phyloP scores from a whole-genome alignment of 257 asterid genomes.

The Forsythia suspensa region DNA sequence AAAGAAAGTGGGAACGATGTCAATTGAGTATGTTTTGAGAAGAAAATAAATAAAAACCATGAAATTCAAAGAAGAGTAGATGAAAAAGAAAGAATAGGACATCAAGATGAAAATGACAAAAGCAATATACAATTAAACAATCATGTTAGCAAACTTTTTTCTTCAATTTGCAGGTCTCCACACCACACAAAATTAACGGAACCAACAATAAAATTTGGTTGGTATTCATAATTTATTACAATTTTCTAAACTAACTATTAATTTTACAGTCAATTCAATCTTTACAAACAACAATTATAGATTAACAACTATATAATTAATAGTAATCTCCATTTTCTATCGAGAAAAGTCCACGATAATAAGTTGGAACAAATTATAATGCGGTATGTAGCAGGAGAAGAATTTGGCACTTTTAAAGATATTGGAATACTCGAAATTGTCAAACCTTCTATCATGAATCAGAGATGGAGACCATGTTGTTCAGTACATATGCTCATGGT shows the following conservation, averaged over 20 bases:
- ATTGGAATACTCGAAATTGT: neutral
- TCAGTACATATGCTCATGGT: neutral
- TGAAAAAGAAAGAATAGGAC: neutral
- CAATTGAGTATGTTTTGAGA: neutral
- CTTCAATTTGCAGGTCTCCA: neutral
- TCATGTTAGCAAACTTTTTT: neutral
- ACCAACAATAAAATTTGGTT: neutral
- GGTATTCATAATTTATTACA: neutral
- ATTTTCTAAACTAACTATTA: too few species aligned
- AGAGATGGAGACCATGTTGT: neutral
- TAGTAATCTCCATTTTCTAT: neutral
- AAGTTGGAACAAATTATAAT: neutral
- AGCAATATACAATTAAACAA: neutral
- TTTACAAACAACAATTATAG: neutral
- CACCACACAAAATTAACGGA: neutral
- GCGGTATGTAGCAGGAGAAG: neutral
- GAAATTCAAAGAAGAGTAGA: neutral
- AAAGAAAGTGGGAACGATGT: neutral
- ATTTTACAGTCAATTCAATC: neutral
- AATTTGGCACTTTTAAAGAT: neutral
- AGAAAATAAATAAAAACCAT: neutral
- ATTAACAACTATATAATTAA: neutral
- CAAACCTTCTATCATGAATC: neutral
- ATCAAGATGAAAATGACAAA: neutral
- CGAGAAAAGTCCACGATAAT: neutral